phyloP scores from a whole-genome alignment of 2,329 filamentous ascomycete genomes.

The Chaetomium sp. region DNA sequence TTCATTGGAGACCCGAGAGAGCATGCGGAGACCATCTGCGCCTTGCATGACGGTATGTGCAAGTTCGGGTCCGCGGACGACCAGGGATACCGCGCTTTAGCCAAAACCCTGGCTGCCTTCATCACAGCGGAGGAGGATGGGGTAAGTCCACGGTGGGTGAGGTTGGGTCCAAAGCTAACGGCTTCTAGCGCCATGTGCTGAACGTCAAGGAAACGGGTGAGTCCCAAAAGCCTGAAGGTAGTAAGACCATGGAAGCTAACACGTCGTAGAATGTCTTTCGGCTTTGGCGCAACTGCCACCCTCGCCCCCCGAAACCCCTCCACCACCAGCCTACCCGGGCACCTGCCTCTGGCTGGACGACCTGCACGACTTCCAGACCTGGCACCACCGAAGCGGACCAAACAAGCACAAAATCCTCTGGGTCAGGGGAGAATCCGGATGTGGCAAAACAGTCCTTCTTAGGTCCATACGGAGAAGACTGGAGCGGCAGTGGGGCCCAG shows the following conservation, averaged over 20 bases:
- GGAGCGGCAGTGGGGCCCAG: slow-evolving; percentile 36
- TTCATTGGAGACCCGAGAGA: slow-evolving; percentile 40
- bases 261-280: slow-evolving; percentile 32
- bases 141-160: slow-evolving; percentile 24
- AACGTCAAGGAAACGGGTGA: slow-evolving; percentile 35
- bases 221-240: not conserved
- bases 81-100: slow-evolving; percentile 36
- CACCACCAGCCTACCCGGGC: slow-evolving; percentile 35
- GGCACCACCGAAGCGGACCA: slow-evolving; percentile 37
- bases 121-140: slow-evolving; percentile 35
- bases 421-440: slow-evolving; percentile 39
- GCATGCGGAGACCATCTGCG: slow-evolving; percentile 40
- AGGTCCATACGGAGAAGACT: slow-evolving; percentile 36
- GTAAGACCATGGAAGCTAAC: slow-evolving; percentile 3
- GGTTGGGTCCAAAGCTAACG: slow-evolving; percentile 12
- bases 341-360: slow-evolving; percentile 41
- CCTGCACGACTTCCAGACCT: slow-evolving; percentile 38
- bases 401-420: slow-evolving; percentile 39
- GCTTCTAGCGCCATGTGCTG: slow-evolving; percentile 29
- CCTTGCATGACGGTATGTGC: slow-evolving; percentile 46
- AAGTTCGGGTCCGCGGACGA: slow-evolving; percentile 41
- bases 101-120: slow-evolving; percentile 29
- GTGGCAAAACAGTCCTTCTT: slow-evolving; percentile 40
- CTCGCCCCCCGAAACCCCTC: slow-evolving; percentile 28
- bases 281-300: slow-evolving; percentile 28